Conservation (phyloP, 225 moss, liverwort and hornwort species). For the Rhytidiadelphus loreus region DNA sequence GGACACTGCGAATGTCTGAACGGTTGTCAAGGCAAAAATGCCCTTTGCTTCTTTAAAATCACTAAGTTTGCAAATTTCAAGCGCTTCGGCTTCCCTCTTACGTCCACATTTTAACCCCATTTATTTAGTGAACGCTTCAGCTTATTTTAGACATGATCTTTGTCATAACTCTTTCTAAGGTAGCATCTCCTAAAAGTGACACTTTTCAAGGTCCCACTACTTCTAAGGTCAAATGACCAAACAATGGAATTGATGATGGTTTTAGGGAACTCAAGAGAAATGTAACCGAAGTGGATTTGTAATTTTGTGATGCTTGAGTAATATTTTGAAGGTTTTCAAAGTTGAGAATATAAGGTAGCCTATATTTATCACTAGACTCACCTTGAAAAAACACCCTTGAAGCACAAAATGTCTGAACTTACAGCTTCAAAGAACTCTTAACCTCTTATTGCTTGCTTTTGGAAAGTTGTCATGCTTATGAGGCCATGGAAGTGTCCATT, state of each 20-base stretch:
- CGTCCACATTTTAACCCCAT: too few species aligned
- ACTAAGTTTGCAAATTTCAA: background rate
- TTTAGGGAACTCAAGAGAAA: background rate
- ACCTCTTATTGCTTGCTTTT: background rate
- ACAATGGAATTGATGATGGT: too few species aligned
- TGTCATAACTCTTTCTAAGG: background rate
- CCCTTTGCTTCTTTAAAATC: background rate
- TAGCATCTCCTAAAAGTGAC: too few species aligned
- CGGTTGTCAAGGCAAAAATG: too few species aligned
- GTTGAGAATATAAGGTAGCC: background rate
- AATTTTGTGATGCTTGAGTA: rapidly evolving
- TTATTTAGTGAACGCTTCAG: background rate
- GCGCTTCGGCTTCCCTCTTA: background rate
- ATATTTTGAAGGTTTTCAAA: background rate
- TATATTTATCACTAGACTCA: background rate
- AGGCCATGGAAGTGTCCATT: background rate
- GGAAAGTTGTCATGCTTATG: background rate
- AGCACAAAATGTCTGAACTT: background rate
- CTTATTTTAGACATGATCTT: background rate
- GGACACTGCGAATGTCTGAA: background rate
- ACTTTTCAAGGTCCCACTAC: background rate
- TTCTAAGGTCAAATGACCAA: too few species aligned
- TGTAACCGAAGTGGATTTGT: too few species aligned
- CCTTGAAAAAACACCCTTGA: background rate
- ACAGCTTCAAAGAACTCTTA: background rate